Evolutionary conservation across 2,329 filamentous ascomycete genomes (phyloP).

Genomic region (Cordyceps javanica): DNA sequence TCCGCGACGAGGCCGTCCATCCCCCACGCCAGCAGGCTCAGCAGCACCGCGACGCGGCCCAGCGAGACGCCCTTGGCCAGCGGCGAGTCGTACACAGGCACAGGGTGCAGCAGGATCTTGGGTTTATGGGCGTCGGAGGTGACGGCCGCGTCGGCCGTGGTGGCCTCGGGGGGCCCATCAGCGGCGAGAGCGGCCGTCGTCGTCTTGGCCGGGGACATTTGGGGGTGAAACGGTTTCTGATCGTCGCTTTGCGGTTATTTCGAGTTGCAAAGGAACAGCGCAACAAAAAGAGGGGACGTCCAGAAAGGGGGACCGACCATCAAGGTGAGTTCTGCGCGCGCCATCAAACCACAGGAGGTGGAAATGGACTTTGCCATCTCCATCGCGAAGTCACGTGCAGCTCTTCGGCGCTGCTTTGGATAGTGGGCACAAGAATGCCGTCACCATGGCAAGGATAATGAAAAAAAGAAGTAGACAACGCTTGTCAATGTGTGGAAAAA

Average conservation of each 20-base stretch:
- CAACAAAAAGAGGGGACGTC: too few relatives aligned
- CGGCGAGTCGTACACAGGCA: constrained; percentile 32
- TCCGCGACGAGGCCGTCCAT: constrained; percentile 65
- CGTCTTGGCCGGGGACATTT: constrained; percentile 10
- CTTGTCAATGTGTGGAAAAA: too few relatives aligned
- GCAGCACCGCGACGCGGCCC: constrained; percentile 61
- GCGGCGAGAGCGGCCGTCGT: not conserved
- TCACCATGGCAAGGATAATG: not conserved
- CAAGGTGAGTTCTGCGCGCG: not conserved
- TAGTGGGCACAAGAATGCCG: not conserved
- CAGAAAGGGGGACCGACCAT: not conserved
- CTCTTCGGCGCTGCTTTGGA: not conserved
- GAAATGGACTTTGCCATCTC: constrained; percentile 1
- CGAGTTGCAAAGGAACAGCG: too few relatives aligned
- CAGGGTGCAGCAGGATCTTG: constrained; percentile 27
- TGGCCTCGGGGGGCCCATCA: too few relatives aligned
- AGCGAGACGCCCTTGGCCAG: constrained; percentile 50
- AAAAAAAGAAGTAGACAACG: not conserved
- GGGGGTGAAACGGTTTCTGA: too few relatives aligned
- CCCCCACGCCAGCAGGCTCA: constrained; percentile 55
- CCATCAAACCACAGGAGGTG: not conserved
- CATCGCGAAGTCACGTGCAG: constrained; percentile 12
- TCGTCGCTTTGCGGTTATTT: too few relatives aligned
- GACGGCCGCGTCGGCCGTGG: constrained; percentile 23
- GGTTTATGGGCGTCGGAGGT: constrained; percentile 23